Percentiles rank a stretch among this genome's conserved stretches.
Evolutionary conservation across 345 rosid species (phyloP).

Genomic region (Trapa bicornis): DNA sequence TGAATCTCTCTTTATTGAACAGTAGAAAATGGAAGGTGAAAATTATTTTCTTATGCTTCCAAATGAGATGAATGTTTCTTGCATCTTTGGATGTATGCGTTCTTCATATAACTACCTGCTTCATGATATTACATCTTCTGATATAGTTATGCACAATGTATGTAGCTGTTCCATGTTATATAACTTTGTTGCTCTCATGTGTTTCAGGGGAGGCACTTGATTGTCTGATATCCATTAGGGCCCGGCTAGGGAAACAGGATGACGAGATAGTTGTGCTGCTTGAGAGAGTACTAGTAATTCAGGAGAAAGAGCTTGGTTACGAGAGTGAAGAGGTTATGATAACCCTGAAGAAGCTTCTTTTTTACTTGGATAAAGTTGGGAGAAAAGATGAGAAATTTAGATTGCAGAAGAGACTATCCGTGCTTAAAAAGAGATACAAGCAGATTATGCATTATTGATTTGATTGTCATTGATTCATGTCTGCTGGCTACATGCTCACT

Average conservation of each 20-base stretch:
- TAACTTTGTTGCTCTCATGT: neutral
- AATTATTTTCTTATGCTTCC: neutral
- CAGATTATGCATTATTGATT: conserved; percentile 21
- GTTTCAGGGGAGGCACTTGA: conserved; percentile 74
- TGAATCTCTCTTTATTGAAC: too few relatives aligned
- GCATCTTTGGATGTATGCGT: neutral
- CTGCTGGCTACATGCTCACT: neutral
- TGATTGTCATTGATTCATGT: neutral
- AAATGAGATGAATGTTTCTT: neutral
- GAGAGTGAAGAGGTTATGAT: conserved; percentile 52
- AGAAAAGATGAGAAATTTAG: conserved; percentile 51
- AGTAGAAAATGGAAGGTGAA: too few relatives aligned
- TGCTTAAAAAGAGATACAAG: conserved; percentile 42
- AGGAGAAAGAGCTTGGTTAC: conserved; percentile 57
- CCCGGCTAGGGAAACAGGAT: conserved; percentile 40
- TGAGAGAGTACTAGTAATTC: conserved; percentile 54
- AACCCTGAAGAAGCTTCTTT: conserved; percentile 55
- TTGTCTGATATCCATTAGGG: conserved; percentile 58
- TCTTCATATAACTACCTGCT: neutral
- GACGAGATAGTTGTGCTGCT: conserved; percentile 33
- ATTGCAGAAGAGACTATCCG: conserved; percentile 48
- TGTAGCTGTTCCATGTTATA: neutral
- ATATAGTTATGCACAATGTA: neutral
- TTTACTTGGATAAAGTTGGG: conserved; percentile 53
- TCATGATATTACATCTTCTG: neutral